phyloP scores from a whole-genome alignment of 1,284 basidiomycete species.

The Xanthoconium separans region DNA sequence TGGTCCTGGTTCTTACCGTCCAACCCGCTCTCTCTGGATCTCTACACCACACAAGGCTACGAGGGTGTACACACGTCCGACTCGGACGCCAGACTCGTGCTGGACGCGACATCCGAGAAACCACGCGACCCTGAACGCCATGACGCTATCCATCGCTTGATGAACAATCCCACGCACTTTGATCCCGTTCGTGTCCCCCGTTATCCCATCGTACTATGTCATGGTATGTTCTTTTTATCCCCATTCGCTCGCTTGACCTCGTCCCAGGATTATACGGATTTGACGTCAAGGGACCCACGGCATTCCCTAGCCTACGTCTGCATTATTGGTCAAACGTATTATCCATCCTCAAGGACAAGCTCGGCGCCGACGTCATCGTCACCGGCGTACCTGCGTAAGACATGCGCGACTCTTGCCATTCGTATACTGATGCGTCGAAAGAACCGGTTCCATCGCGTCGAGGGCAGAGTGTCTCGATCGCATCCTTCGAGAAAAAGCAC shows the following conservation, averaged over 20 bases:
- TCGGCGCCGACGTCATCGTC: constrained; percentile 94
- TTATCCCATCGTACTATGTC: constrained; percentile 91
- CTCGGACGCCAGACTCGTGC: neutral
- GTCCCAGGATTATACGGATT: constrained; percentile 89
- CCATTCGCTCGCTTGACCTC: constrained; percentile 10
- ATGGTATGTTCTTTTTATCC: constrained; percentile 59
- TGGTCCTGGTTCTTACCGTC: constrained; percentile 21
- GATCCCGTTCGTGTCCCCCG: constrained; percentile 78
- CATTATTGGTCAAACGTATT: constrained; percentile 97
- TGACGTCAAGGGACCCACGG: constrained; percentile 76
- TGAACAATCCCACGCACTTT: constrained; percentile 70
- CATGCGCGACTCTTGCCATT: neutral
- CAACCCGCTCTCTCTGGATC: neutral
- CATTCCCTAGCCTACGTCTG: constrained; percentile 78
- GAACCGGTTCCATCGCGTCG: constrained; percentile 89
- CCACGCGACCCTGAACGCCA: constrained; percentile 13
- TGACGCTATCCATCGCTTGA: constrained; percentile 70
- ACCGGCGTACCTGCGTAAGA: constrained; percentile 89
- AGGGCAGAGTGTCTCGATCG: constrained; percentile 80
- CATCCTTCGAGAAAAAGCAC: constrained; percentile 67
- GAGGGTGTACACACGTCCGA: neutral
- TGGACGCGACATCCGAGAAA: neutral
- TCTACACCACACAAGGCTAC: neutral
- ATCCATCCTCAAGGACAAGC: constrained; percentile 75
- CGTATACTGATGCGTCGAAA: constrained; percentile 31